A percentile compares a stretch with the other conserved stretches of the same genome.
Evolutionary conservation across 2,329 filamentous ascomycete species (phyloP).

Genomic region (Calonectria hawksworthii): DNA sequence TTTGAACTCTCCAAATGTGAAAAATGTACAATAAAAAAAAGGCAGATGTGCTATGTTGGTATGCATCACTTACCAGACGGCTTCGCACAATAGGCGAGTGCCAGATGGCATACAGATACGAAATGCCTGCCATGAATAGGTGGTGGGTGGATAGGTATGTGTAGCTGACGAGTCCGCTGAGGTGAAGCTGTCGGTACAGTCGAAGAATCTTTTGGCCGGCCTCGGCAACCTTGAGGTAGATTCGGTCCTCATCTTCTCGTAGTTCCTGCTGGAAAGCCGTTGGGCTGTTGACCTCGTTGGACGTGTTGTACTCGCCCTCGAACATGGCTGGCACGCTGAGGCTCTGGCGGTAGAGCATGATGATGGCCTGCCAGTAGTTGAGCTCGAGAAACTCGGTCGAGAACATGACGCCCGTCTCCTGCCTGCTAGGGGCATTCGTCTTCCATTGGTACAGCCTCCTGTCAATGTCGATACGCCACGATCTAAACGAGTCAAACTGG

Average conservation of each 20-base stretch:
- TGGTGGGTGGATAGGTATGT: slow-evolving; percentile 97
- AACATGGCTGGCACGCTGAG: slow-evolving; percentile 88
- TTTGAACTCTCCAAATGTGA: slow-evolving; percentile 7
- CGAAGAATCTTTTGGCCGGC: slow-evolving; percentile 94
- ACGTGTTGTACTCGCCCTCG: slow-evolving; percentile 80
- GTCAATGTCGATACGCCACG: slow-evolving; percentile 92
- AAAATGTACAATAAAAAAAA: background rate
- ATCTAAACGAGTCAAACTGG: slow-evolving; percentile 86
- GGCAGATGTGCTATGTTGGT: background rate
- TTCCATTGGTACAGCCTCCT: slow-evolving; percentile 89
- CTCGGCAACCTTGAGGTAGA: slow-evolving; percentile 95
- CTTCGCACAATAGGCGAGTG: slow-evolving; percentile 91
- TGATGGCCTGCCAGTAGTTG: slow-evolving; percentile 98
- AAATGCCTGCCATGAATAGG: slow-evolving; percentile 96
- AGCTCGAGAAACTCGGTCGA: slow-evolving; percentile 91
- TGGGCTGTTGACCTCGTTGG: slow-evolving; percentile 74
- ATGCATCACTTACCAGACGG: slow-evolving; percentile 75
- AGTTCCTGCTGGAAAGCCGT: slow-evolving; percentile 74
- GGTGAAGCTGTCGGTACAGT: slow-evolving; percentile 90
- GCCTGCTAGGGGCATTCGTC: slow-evolving; percentile 80
- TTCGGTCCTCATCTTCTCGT: slow-evolving; percentile 87
- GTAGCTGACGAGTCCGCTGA: slow-evolving; percentile 92
- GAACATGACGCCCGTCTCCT: slow-evolving; percentile 89
- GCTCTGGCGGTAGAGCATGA: slow-evolving; percentile 95
- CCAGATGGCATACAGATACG: slow-evolving; percentile 97